Base-by-base conservation (phyloP, 768 basidiomycete species). In the Panaeolus papilionaceus region DNA sequence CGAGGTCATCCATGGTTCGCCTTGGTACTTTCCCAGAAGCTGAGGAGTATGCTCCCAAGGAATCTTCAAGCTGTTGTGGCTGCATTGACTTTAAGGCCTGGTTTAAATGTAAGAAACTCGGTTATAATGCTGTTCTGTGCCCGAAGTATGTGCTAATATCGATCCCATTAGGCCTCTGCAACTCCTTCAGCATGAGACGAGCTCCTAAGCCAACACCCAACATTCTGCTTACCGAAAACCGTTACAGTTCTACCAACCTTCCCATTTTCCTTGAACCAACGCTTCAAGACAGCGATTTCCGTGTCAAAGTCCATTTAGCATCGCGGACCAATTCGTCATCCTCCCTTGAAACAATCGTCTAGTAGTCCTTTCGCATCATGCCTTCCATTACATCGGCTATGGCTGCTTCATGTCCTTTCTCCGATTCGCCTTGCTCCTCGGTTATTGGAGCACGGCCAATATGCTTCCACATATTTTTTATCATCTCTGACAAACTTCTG, bases 81-180 rank as follows among this genome's bases (percentile, higher is more conserved):
- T 58, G 33, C 14, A 33, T 58, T 12, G 54, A 58, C 28, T 33
- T 58, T 14, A 33, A 16, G 28, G 54, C 26, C 26, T 58, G 54
- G 54, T 58, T 58, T 58, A 58, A 58, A 58, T 58, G 54, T 58
- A 58, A 33, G 54, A 6, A 37, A 58, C 12, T 58, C 33, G 26
- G 54, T 14, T 28, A 7, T 10, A 23, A 20, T 26, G n/a, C 7
- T 45, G 7, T 20, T 11, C 54, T 16, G 8, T 28, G 3, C 6
- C 54, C 54, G 33, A 58, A 51, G 8, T 26, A 14, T 23, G 5
- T 28, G 5, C 20, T 58, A 8, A 12, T 58, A n/a, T 58, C n/a
- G 54, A 58, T 37, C 11, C 14, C 28, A 16, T 28, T 37, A 58
- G 54, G 54, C n/a, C 54, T 58, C 14, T 58, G 54, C 28, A 58